phyloP scores from a whole-genome alignment of 306 rosid species.

The Nissolia schottii region DNA sequence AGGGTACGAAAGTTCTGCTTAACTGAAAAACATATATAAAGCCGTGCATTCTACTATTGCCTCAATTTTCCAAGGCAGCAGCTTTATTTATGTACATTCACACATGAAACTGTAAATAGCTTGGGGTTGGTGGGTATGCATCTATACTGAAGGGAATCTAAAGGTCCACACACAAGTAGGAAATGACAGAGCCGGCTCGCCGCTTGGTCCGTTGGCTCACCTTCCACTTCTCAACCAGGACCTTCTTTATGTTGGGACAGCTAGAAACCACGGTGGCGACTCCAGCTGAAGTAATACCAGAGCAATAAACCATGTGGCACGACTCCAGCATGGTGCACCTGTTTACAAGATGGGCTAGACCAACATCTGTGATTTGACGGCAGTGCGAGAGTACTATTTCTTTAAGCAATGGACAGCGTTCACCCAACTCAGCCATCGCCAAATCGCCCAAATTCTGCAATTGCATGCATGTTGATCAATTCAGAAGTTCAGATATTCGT shows the following conservation, averaged over 20 bases:
- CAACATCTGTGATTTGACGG: slow-evolving; percentile 85
- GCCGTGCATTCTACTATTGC: slow-evolving; percentile 7
- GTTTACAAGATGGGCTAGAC: slow-evolving; percentile 69
- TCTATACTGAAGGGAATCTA: slow-evolving; percentile 19
- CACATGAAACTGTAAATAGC: background rate
- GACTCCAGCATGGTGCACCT: slow-evolving; percentile 66
- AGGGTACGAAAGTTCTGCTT: background rate
- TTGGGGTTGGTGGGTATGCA: background rate
- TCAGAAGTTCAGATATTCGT: slow-evolving; percentile 1
- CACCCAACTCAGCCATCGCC: slow-evolving; percentile 86
- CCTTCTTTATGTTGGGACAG: slow-evolving; percentile 77
- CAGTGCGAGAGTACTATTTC: slow-evolving; percentile 85
- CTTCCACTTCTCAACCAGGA: slow-evolving; percentile 94
- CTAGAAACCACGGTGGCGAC: slow-evolving; percentile 86
- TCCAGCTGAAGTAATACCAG: slow-evolving; percentile 69
- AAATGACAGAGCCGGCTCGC: slow-evolving; percentile 73
- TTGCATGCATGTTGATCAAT: background rate
- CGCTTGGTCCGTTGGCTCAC: slow-evolving; percentile 85
- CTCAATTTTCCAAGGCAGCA: background rate
- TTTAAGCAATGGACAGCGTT: slow-evolving; percentile 71
- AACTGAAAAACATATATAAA: background rate
- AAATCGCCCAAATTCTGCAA: slow-evolving; percentile 82
- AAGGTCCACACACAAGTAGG: slow-evolving; percentile 82
- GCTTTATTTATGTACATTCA: slow-evolving; percentile 12
- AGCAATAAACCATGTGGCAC: slow-evolving; percentile 94